Evolutionary conservation across 2,329 filamentous ascomycete species (phyloP).

Genomic region (Cladophialophora chaetospira): DNA sequence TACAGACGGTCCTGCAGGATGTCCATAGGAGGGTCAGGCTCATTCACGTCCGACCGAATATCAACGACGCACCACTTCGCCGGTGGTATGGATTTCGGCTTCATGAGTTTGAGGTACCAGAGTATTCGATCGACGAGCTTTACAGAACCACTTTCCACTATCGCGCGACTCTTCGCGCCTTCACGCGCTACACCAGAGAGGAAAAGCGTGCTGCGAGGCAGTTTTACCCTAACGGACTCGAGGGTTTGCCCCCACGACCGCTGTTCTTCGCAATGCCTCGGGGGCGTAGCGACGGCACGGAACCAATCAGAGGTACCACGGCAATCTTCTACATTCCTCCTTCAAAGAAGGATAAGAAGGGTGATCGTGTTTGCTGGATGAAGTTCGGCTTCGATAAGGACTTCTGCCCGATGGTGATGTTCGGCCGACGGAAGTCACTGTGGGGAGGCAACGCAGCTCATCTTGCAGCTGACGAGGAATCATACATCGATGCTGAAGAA

Average conservation of each 20-base stretch:
- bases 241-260: conserved; percentile 10
- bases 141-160: conserved; percentile 10
- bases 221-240: conserved; percentile 9
- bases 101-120: conserved; percentile 14
- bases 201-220: conserved; percentile 12
- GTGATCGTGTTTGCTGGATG: conserved; percentile 24
- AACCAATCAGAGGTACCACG: conserved; percentile 11
- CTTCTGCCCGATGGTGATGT: conserved; percentile 18
- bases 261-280: conserved; percentile 16
- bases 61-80: conserved; percentile 17
- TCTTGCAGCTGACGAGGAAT: conserved; percentile 16
- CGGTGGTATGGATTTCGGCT: conserved; percentile 22
- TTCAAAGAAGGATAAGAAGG: conserved; percentile 13
- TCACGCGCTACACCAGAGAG: conserved; percentile 10
- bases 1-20: conserved; percentile 15
- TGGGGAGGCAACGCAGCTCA: conserved; percentile 22
- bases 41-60: conserved; percentile 17
- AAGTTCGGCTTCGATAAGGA: conserved; percentile 25
- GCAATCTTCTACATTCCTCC: conserved; percentile 14
- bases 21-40: conserved; percentile 3
- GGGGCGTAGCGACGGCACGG: background rate
- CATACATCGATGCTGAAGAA: conserved; percentile 17
- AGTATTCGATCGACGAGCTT: conserved; percentile 10
- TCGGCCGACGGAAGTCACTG: conserved; percentile 17
- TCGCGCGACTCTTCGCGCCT: background rate